Base-by-base conservation (phyloP, 345 rosid species). In the Eucalyptus lansdowneana region DNA sequence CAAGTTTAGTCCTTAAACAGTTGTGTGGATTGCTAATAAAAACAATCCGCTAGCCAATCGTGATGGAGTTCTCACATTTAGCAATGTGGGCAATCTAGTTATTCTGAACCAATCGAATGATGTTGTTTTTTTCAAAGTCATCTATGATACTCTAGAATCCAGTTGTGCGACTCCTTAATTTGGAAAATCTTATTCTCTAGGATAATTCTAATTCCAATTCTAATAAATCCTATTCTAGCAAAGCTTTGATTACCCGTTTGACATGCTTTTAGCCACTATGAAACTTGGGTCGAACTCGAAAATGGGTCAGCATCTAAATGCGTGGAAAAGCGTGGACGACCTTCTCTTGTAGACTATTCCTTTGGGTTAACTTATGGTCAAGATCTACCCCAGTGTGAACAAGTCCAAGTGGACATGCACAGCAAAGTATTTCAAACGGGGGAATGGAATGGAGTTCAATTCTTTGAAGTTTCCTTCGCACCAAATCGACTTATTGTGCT, bases 1-100 rank as follows among this genome's bases (percentile, higher is more conserved):
- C 80, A 92, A 89, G 89, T 86, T 88, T 29, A 44, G 87, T 5
- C 50, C 21, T 2, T 72, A 15, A 51, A 72, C 87, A 1, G 88
- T 91, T 27, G 94, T 92, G 22, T 93, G 95, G 94, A 91, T 94
- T 6, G 95, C 95, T 31, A 93, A 93, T 34, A 91, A 94, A 87
- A 91, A 93, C 44, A 16, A 29, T 17, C 93, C 92, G 3, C 87
- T 91, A 22, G 27, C 86, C 6, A 37, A 88, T 29, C 62, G 40
- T 34, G 31, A 92, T 2, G 90, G 86, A 11, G 88, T 14, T 14
- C 87, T 93, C 80, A 89, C 90, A 44, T 44, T 93, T 80, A 87
- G n/a, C 14, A 44, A 86, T 87, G 86, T 88, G 34, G 87, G 80
- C 62, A 87, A 88, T 45, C 87, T 94, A 45, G 88, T 50, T 50